Evolutionary conservation across 2,329 filamentous ascomycete genomes (phyloP).

Genomic region (Cercospora berteroae): DNA sequence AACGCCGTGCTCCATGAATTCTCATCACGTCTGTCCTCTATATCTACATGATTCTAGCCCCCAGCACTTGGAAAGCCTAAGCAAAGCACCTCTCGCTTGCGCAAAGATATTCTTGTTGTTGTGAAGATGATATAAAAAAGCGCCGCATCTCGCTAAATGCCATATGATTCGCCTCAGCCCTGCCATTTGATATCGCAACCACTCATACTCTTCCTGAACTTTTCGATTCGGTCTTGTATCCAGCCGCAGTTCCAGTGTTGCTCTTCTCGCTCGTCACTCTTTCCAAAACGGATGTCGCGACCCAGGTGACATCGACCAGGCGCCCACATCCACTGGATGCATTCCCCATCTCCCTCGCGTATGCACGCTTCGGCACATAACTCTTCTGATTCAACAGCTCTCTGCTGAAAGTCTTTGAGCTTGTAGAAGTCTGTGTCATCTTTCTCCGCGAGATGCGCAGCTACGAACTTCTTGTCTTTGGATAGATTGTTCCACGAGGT

Average conservation of each 20-base stretch:
- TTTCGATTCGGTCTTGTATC: conserved; percentile 30
- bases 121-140: background rate
- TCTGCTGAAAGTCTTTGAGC: conserved; percentile 30
- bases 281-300: conserved; percentile 35
- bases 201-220: conserved; percentile 27
- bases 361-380: conserved; percentile 35
- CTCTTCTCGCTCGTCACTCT: conserved; percentile 32
- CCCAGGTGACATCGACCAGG: conserved; percentile 37
- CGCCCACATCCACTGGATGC: conserved; percentile 39
- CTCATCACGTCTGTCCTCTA: background rate
- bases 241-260: conserved; percentile 37
- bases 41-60: background rate
- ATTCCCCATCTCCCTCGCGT: conserved; percentile 25
- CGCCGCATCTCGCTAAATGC: background rate
- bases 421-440: conserved; percentile 27
- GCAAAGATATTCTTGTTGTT: background rate
- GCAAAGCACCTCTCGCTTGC: background rate
- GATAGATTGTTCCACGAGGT: conserved; percentile 39
- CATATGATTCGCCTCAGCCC: conserved; percentile 5
- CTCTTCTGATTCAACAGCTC: conserved; percentile 29
- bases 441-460: conserved; percentile 17
- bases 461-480: conserved; percentile 32
- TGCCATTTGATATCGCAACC: conserved; percentile 29
- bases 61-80: background rate
- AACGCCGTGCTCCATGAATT: background rate